Evolutionary conservation across 2,329 filamentous ascomycete species (phyloP).

Genomic region (Talaromyces funiculosus): DNA sequence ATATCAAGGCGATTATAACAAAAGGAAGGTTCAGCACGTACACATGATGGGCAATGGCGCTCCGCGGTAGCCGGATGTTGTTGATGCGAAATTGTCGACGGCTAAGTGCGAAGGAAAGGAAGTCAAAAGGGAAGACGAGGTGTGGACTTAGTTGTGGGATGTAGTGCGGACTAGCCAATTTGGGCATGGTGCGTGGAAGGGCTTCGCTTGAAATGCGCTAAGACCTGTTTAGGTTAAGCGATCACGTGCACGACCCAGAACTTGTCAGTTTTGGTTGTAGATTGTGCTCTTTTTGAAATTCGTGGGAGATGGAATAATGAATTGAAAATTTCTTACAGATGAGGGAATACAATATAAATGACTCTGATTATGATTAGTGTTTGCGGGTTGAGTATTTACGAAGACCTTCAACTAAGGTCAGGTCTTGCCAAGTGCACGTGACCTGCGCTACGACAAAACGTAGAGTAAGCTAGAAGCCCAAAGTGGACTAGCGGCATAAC

Average conservation of each 20-base stretch:
- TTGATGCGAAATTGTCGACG: constrained; percentile 31
- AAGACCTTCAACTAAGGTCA: too few species aligned
- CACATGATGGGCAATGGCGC: constrained; percentile 47
- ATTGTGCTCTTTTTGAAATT: too few species aligned
- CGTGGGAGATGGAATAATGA: too few species aligned
- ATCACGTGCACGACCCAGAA: neutral
- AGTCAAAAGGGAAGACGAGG: constrained; percentile 22
- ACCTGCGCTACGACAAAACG: neutral
- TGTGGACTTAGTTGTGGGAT: constrained; percentile 36
- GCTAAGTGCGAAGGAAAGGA: constrained; percentile 27
- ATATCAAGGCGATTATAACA: constrained; percentile 15
- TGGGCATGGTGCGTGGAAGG: constrained; percentile 24
- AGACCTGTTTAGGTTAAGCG: constrained; percentile 1
- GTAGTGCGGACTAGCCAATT: constrained; percentile 26
- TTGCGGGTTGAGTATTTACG: neutral
- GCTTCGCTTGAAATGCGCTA: constrained; percentile 33
- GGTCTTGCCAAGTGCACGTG: neutral
- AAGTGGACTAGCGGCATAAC: constrained; percentile 1
- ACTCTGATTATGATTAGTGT: too few species aligned
- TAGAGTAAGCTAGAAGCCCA: neutral
- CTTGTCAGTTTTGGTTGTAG: too few species aligned
- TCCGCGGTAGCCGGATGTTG: constrained; percentile 30
- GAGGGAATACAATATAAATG: too few species aligned
- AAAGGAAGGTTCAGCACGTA: constrained; percentile 30
- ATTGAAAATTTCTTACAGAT: too few species aligned